A percentile compares a stretch with the other conserved stretches of the same genome.
Conservation (phyloP, 2,329 filamentous ascomycete species). For the Exophiala phaeomuriformis region DNA sequence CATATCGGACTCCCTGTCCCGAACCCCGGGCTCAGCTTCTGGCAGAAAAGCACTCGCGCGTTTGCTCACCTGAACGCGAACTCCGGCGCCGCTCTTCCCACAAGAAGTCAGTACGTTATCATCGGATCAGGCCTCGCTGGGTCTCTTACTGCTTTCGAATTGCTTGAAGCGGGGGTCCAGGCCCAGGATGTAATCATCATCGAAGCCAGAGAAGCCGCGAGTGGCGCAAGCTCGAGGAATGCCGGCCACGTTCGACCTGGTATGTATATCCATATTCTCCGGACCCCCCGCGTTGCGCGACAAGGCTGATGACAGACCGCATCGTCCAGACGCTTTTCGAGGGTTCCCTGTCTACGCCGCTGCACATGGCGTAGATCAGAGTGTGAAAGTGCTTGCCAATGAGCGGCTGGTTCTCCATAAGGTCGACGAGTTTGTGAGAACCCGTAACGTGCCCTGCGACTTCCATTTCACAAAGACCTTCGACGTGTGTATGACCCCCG, state of each 20-base stretch:
- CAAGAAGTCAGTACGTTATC: conserved; percentile 33
- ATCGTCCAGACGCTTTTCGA: conserved; percentile 38
- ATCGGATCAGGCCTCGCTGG: conserved; percentile 42
- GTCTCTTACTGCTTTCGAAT: conserved; percentile 35
- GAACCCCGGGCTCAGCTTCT: conserved; percentile 35
- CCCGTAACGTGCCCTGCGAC: conserved; percentile 40
- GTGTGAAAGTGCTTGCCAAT: conserved; percentile 42
- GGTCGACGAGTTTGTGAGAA: conserved; percentile 38
- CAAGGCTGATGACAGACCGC: neutral
- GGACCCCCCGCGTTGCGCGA: no score
- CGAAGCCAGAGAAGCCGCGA: conserved; percentile 41
- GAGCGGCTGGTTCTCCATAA: conserved; percentile 38
- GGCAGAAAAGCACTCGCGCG: conserved; percentile 42
- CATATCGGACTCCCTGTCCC: neutral
- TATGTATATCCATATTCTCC: neutral
- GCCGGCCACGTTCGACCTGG: conserved; percentile 40
- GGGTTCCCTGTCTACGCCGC: conserved; percentile 41
- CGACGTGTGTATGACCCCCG: conserved; percentile 44
- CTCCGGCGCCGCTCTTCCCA: conserved; percentile 28
- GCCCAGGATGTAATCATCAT: conserved; percentile 36
- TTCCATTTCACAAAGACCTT: conserved; percentile 44
- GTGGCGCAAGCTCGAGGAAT: conserved; percentile 40
- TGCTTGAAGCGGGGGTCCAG: conserved; percentile 34
- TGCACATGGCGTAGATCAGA: conserved; percentile 41
- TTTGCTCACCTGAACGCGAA: conserved; percentile 40